Percentiles rank a stretch among this genome's conserved stretches.
Evolutionary conservation across 495 filamentous ascomycete genomes (phyloP).

Genomic region (Clohesyomyces aquaticus): DNA sequence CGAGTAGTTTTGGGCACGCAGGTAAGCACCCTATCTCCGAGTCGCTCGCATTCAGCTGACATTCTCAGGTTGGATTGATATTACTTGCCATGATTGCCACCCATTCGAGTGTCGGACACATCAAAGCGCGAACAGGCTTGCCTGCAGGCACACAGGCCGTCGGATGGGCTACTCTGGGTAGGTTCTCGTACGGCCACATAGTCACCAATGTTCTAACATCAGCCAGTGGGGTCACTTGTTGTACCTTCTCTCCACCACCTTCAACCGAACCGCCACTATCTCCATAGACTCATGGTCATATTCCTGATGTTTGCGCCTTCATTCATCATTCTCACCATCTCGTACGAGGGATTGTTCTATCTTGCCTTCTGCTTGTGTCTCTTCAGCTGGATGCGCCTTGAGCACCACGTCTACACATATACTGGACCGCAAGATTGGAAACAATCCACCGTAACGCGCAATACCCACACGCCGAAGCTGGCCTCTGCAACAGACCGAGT

Average conservation of each 20-base stretch:
- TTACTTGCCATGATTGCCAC: slow-evolving; percentile 85
- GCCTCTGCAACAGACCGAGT: slow-evolving; percentile 14
- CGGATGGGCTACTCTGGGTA: slow-evolving; percentile 83
- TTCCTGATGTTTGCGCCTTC: slow-evolving; percentile 93
- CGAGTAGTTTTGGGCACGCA: slow-evolving; percentile 45
- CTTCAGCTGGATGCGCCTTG: slow-evolving; percentile 86
- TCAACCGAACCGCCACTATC: slow-evolving; percentile 82
- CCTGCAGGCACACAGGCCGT: slow-evolving; percentile 85
- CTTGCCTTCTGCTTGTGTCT: slow-evolving; percentile 82
- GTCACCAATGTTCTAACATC: slow-evolving; percentile 15
- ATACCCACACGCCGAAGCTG: slow-evolving; percentile 2
- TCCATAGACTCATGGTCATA: slow-evolving; percentile 84
- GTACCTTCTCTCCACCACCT: slow-evolving; percentile 82
- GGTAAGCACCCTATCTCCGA: slow-evolving; percentile 27
- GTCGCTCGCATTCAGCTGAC: slow-evolving; percentile 39
- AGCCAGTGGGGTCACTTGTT: slow-evolving; percentile 69
- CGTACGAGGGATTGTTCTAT: slow-evolving; percentile 97
- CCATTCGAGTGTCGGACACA: slow-evolving; percentile 72
- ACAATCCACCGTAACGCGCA: slow-evolving; percentile 23
- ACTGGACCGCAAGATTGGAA: slow-evolving; percentile 26
- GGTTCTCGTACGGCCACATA: slow-evolving; percentile 38
- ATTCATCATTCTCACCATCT: slow-evolving; percentile 96
- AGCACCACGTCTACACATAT: slow-evolving; percentile 74
- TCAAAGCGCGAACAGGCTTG: slow-evolving; percentile 87
- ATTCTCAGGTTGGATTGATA: slow-evolving; percentile 71